Evolutionary conservation across 805 yeast species (phyloP).

Genomic region (Zygosaccharomyces lentus): DNA sequence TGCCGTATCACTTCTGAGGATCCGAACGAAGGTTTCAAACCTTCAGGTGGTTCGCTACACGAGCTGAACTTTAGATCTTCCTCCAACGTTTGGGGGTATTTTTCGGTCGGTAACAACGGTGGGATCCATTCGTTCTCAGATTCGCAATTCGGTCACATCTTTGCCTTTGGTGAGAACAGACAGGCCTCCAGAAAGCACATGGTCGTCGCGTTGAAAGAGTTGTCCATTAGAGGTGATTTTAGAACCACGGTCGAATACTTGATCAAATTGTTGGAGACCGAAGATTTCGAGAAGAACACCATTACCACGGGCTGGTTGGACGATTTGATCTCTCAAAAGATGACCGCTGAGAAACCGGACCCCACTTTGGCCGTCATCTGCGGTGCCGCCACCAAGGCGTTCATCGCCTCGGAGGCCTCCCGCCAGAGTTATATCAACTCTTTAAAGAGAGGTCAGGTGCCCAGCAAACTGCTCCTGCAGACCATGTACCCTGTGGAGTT

Average conservation of each 20-base stretch:
- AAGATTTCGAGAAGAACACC: slow-evolving; percentile 92
- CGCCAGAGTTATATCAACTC: slow-evolving; percentile 64
- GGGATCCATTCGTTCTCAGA: slow-evolving; percentile 97
- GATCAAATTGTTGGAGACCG: slow-evolving; percentile 91
- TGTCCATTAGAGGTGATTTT: slow-evolving; percentile 96
- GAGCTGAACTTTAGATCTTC: slow-evolving; percentile 96
- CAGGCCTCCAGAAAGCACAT: slow-evolving; percentile 97
- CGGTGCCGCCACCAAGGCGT: slow-evolving; percentile 98
- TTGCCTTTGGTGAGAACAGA: slow-evolving; percentile 98
- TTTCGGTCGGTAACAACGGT: slow-evolving; percentile 93
- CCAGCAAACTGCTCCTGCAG: slow-evolving; percentile 71
- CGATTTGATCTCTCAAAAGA: slow-evolving; percentile 85
- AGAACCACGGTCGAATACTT: slow-evolving; percentile 96
- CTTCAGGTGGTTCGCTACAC: slow-evolving; percentile 94
- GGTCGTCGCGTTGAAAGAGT: slow-evolving; percentile 97
- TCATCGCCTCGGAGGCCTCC: slow-evolving; percentile 67
- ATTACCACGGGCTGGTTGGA: slow-evolving; percentile 99
- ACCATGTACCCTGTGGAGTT: slow-evolving; percentile 91
- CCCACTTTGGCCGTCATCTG: slow-evolving; percentile 84
- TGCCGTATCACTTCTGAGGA: slow-evolving; percentile 99
- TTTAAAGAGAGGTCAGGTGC: slow-evolving; percentile 95
- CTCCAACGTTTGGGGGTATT: slow-evolving; percentile 99
- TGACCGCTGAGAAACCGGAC: slow-evolving; percentile 97
- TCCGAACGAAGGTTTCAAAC: slow-evolving; percentile 99
- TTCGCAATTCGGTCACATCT: slow-evolving; percentile 98